Conservation (phyloP, 805 yeast genomes). For the Saturnispora serradocipensis region DNA sequence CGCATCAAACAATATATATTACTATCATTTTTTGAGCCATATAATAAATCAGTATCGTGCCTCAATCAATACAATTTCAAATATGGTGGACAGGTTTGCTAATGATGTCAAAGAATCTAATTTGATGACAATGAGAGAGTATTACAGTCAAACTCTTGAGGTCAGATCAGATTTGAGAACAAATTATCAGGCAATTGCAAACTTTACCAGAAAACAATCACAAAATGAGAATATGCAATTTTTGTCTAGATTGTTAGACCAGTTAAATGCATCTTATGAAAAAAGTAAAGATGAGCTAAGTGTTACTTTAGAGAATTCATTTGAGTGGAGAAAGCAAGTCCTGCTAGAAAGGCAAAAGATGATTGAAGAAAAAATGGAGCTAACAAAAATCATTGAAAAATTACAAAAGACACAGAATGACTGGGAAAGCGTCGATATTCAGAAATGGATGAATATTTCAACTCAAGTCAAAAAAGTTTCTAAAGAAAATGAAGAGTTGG, state of each 20-base stretch:
- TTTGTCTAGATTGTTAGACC: constrained; percentile 21
- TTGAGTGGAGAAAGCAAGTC: constrained; percentile 19
- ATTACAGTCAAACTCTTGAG: constrained; percentile 21
- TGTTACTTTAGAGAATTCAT: constrained; percentile 16
- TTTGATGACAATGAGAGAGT: constrained; percentile 26
- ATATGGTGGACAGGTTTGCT: constrained; percentile 22
- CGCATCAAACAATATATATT: constrained; percentile 23
- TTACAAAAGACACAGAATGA: constrained; percentile 8
- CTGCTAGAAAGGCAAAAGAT: constrained; percentile 19
- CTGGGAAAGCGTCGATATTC: constrained; percentile 9
- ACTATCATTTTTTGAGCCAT: constrained; percentile 24
- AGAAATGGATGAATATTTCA: constrained; percentile 3
- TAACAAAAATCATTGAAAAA: constrained; percentile 13
- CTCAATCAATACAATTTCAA: constrained; percentile 21
- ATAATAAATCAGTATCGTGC: constrained; percentile 23
- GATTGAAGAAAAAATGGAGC: constrained; percentile 16
- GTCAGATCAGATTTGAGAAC: constrained; percentile 20
- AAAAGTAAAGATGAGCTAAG: constrained; percentile 16
- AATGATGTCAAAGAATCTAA: constrained; percentile 24
- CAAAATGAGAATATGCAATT: constrained; percentile 24
- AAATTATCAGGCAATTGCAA: constrained; percentile 26
- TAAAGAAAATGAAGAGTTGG: neutral
- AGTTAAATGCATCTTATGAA: constrained; percentile 22
- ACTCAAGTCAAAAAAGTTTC: neutral
- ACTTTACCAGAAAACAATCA: constrained; percentile 24